Conservation (phyloP, 2,329 filamentous ascomycete species). For the Botryotinia globosa region DNA sequence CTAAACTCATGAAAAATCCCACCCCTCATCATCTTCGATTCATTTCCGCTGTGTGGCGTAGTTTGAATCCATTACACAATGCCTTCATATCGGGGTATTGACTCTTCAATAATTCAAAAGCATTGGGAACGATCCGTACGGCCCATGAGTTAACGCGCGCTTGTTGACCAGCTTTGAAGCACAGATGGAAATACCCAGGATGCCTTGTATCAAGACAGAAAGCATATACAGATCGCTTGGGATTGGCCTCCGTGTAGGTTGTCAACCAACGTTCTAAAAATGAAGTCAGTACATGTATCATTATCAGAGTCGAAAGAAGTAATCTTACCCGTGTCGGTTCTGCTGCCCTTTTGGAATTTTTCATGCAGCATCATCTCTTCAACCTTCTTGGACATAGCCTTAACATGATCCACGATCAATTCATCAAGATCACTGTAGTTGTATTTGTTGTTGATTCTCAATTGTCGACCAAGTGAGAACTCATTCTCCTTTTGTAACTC, state of each 20-base stretch:
- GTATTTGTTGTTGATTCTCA: constrained; percentile 84
- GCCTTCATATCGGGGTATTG: constrained; percentile 93
- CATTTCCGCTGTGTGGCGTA: constrained; percentile 34
- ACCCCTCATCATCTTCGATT: constrained; percentile 25
- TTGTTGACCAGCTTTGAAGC: constrained; percentile 85
- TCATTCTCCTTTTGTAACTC: constrained; percentile 97
- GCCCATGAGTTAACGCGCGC: constrained; percentile 74
- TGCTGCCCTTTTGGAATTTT: constrained; percentile 82
- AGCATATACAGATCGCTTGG: constrained; percentile 86
- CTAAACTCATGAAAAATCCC: background rate
- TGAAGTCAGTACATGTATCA: constrained; percentile 10
- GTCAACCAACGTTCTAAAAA: constrained; percentile 84
- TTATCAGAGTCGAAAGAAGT: background rate
- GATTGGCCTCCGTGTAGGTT: constrained; percentile 94
- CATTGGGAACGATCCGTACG: constrained; percentile 88
- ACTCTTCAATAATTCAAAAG: constrained; percentile 84
- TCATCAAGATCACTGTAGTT: constrained; percentile 96
- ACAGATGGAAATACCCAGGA: constrained; percentile 91
- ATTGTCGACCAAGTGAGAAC: constrained; percentile 82
- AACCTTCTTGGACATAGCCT: constrained; percentile 96
- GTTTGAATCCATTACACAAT: constrained; percentile 94
- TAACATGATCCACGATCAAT: constrained; percentile 93
- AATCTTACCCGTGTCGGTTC: constrained; percentile 76
- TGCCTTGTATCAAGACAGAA: constrained; percentile 93
- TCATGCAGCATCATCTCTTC: constrained; percentile 94